These are phyloP conservation scores for Penicillium italicum DNA, from an alignment of 2,329 filamentous ascomycete species.

Conservation along the genomic window DNA sequence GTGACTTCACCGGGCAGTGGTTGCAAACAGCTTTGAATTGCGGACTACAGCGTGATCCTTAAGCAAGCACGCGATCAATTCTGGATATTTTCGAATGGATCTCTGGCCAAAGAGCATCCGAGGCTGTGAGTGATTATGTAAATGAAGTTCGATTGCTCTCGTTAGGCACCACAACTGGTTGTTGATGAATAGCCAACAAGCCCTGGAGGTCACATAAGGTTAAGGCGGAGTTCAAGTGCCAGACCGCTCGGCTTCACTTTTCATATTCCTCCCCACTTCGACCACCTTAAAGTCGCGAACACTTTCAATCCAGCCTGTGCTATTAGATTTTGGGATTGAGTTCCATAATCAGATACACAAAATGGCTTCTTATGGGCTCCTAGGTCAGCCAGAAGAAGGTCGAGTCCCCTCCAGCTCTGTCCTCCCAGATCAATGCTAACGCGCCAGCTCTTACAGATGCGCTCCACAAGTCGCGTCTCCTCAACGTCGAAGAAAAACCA, in stretches of 20 bases:
- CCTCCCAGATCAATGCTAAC: slow-evolving; percentile 19
- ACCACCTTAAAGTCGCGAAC: slow-evolving; percentile 1
- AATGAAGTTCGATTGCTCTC: background rate
- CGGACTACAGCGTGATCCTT: slow-evolving; percentile 13
- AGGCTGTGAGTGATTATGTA: background rate
- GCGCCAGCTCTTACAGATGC: slow-evolving; percentile 53
- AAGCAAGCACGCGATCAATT: slow-evolving; percentile 13
- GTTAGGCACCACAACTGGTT: background rate
- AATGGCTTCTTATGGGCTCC: slow-evolving; percentile 61
- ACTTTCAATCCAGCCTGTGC: background rate
- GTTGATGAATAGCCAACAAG: slow-evolving; percentile 1
- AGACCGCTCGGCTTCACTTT: slow-evolving; percentile 26
- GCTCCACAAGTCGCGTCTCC: slow-evolving; percentile 79
- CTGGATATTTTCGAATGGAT: background rate
- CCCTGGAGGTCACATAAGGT: slow-evolving; percentile 1
- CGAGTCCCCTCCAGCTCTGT: slow-evolving; percentile 7
- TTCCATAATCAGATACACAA: slow-evolving; percentile 12
- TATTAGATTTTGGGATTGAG: background rate
- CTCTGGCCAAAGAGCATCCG: background rate
- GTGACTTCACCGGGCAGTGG: slow-evolving; percentile 5
- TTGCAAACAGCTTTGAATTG: slow-evolving; percentile 5
- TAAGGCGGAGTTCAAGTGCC: slow-evolving; percentile 10
- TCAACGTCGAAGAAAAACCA: slow-evolving; percentile 87
- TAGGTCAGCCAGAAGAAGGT: slow-evolving; percentile 65
- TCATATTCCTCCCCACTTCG: slow-evolving; percentile 12